Conservation (phyloP, 257 asterid genomes). For the Orobanche coerulescens region DNA sequence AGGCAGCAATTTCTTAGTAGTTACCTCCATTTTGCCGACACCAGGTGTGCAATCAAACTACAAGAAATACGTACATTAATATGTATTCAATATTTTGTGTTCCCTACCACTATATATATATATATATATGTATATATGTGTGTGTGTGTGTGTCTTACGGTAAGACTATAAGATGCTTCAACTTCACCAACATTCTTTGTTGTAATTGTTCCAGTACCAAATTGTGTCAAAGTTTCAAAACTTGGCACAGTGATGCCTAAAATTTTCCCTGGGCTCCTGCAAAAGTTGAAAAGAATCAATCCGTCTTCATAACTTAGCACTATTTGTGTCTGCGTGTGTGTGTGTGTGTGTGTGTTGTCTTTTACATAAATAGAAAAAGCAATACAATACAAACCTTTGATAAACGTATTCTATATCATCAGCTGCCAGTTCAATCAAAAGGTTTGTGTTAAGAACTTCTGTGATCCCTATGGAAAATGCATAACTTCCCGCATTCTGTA, state of each 20-base stretch:
- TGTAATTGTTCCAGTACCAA: slow-evolving; percentile 78
- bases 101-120: background rate
- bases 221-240: slow-evolving; percentile 90
- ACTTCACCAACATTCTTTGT: slow-evolving; percentile 80
- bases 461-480: slow-evolving; percentile 91
- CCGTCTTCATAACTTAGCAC: slow-evolving; percentile 4
- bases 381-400: slow-evolving; percentile 48
- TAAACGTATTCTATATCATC: slow-evolving; percentile 90
- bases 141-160: no score
- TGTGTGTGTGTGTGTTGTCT: no score
- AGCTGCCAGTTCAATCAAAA: slow-evolving; percentile 83
- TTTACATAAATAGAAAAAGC: background rate
- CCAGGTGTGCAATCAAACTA: slow-evolving; percentile 95
- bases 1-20: background rate
- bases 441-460: slow-evolving; percentile 83
- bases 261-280: slow-evolving; percentile 93
- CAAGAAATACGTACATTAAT: slow-evolving; percentile 22
- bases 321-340: no score
- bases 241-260: slow-evolving; percentile 65
- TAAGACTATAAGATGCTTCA: slow-evolving; percentile 98
- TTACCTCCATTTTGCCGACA: slow-evolving; percentile 94
- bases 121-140: no score
- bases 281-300: slow-evolving; percentile 10
- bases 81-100: background rate
- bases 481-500: slow-evolving; percentile 79